phyloP scores from a whole-genome alignment of 2,329 filamentous ascomycete species.

The Torrubiellomyces zombiae region DNA sequence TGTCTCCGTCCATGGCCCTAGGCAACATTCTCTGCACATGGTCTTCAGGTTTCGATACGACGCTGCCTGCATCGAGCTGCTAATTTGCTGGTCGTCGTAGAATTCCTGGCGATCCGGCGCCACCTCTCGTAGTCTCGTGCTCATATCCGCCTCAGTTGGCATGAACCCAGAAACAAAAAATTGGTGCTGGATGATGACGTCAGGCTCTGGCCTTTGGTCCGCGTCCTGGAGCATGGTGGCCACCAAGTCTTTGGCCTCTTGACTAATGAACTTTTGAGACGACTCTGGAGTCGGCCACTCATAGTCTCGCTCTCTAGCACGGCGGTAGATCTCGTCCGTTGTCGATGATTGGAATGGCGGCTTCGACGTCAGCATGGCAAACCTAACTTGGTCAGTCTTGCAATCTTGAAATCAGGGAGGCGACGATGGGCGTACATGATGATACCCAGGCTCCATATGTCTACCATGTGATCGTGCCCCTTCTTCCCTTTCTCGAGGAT shows the following conservation, averaged over 20 bases:
- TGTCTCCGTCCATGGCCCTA: slow-evolving; percentile 35
- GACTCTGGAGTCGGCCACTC: slow-evolving; percentile 57
- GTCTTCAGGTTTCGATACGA: slow-evolving; percentile 36
- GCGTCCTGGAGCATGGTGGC: slow-evolving; percentile 61
- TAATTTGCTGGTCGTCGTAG: slow-evolving; percentile 30
- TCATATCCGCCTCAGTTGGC: slow-evolving; percentile 44
- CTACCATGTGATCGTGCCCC: slow-evolving; percentile 93
- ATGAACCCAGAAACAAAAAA: slow-evolving; percentile 69
- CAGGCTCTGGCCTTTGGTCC: slow-evolving; percentile 56
- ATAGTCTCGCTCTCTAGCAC: slow-evolving; percentile 55
- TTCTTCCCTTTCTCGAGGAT: slow-evolving; percentile 88
- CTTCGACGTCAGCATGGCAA: slow-evolving; percentile 91
- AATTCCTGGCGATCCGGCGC: slow-evolving; percentile 42
- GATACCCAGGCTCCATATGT: slow-evolving; percentile 95
- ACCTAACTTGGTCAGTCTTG: slow-evolving; percentile 30
- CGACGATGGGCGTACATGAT: slow-evolving; percentile 53
- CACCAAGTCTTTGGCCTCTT: slow-evolving; percentile 63
- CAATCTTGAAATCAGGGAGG: background rate
- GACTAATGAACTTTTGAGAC: slow-evolving; percentile 52
- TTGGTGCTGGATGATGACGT: slow-evolving; percentile 60
- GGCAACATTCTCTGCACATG: slow-evolving; percentile 39
- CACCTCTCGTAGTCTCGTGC: slow-evolving; percentile 35
- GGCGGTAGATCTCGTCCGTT: slow-evolving; percentile 70
- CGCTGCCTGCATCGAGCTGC: slow-evolving; percentile 24
- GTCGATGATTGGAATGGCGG: slow-evolving; percentile 91